Evolutionary conservation across 495 filamentous ascomycete genomes (phyloP).

Genomic region (Paragyromitra xinjiangensis): DNA sequence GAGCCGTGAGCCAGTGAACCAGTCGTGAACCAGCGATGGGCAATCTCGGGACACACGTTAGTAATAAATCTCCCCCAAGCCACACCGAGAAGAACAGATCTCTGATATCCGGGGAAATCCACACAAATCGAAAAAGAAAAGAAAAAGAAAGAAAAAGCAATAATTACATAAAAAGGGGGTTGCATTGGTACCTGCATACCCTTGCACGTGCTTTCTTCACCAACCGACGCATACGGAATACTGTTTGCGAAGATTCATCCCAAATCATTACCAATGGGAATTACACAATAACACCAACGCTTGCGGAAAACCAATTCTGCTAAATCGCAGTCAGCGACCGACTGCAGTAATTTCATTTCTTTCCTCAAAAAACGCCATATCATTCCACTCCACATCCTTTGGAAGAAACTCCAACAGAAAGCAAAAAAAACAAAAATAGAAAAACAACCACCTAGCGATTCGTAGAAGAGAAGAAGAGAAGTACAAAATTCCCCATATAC

Average conservation of each 20-base stretch:
- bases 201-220: slow-evolving; percentile 11
- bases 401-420: neutral
- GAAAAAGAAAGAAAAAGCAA: slow-evolving; percentile 1
- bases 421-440: slow-evolving; percentile 4
- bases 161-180: neutral
- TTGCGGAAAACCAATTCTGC: neutral
- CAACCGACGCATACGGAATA: slow-evolving; percentile 2
- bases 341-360: slow-evolving; percentile 1
- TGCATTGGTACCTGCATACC: slow-evolving; percentile 25
- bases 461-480: neutral
- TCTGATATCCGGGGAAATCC: neutral
- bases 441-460: neutral
- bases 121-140: neutral
- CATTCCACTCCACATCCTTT: neutral
- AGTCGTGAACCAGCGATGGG: neutral
- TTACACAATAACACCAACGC: neutral
- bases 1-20: neutral
- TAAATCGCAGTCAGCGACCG: neutral
- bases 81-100: slow-evolving; percentile 2
- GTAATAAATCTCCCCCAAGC: neutral
- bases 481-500: neutral
- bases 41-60: neutral
- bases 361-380: neutral
- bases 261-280: too few species aligned
- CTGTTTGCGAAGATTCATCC: too few species aligned